Evolutionary conservation across 441 rosid species (phyloP).

Genomic region (Populus hybrid): DNA sequence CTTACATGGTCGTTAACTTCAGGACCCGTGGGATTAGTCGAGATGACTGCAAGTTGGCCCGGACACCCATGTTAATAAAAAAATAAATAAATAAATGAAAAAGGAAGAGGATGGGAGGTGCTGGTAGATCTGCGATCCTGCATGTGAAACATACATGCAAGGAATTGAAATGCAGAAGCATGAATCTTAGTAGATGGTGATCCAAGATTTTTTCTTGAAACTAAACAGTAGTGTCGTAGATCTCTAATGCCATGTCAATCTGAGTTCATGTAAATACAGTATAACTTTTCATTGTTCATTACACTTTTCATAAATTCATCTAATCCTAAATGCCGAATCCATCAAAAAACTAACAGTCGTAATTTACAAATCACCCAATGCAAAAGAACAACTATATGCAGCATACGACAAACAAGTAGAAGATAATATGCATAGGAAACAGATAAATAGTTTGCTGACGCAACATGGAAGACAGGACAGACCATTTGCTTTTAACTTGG

Average conservation of each 20-base stretch:
- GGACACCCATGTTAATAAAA: too few species aligned
- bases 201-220: not conserved
- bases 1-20: too few species aligned
- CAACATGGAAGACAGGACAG: conserved; percentile 12
- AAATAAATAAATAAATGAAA: not conserved
- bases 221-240: not conserved
- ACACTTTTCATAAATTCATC: conserved; percentile 5
- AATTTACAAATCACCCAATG: conserved; percentile 18
- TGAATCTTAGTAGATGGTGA: not conserved
- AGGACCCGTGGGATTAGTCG: too few species aligned
- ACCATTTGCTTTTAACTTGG: conserved; percentile 5
- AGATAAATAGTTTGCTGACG: conserved; percentile 9
- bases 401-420: conserved; percentile 16
- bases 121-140: not conserved
- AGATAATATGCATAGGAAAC: not conserved
- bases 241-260: not conserved
- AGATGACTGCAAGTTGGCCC: too few species aligned
- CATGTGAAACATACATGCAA: not conserved
- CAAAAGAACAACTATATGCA: conserved; percentile 1
- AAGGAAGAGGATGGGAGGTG: not conserved
- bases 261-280: not conserved
- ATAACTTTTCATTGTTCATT: conserved; percentile 17
- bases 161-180: not conserved
- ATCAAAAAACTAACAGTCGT: conserved; percentile 2
- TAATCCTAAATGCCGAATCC: conserved; percentile 5